Evolutionary conservation across 305 asterid genomes (phyloP), one percentile per base, ranked within the genome.

Genomic region (Andrographis paniculata): DNA sequence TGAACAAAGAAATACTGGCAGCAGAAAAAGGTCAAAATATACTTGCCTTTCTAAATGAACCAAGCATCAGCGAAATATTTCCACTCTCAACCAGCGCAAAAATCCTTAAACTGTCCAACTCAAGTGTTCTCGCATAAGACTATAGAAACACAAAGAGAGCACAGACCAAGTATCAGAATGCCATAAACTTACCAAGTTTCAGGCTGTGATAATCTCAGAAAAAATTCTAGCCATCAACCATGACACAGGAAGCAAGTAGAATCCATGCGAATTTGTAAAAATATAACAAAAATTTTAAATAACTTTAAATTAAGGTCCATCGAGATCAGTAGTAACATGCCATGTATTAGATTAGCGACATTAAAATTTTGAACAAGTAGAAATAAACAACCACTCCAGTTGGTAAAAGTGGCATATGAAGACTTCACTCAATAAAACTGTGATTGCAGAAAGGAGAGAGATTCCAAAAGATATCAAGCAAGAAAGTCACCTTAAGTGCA

Each of bases 61-160:
- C 93, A 44, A 87, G 96, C 94, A 83, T 87, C 82, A 83, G 62
- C 33, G 73, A 79, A 36, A 81, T 71, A 61, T 91, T 86, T 64
- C 95, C 99, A 67, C 99, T 91, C 69, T 87, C 96, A 58, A 81
- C 73, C 78, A 75, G 67, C 20, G 96, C 87, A 75, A 87, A 91
- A 49, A 83, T 70, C 73, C 87, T 81, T 42, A 91, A 73, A n/a
- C 69, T 75, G 14, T 87, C 95, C 76, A 87, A 67, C 75, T 91
- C 99, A 62, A 77, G 53, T 64, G 99, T 94, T 77, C 94, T 77
- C 51, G 79, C 96, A 72, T 83, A 87, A 13, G 96, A 91, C 99
- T 91, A 64, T 50, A 58, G 56, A 56, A 53, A 59, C 52, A 61
- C 27, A 62, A 65, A 45, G 58, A 23, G 50, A 48, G 61, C 50